A percentile compares a stretch with the other conserved stretches of the same genome.
Evolutionary conservation across 1,284 basidiomycete genomes (phyloP).

Genomic region (Cutaneotrichosporon sp.): DNA sequence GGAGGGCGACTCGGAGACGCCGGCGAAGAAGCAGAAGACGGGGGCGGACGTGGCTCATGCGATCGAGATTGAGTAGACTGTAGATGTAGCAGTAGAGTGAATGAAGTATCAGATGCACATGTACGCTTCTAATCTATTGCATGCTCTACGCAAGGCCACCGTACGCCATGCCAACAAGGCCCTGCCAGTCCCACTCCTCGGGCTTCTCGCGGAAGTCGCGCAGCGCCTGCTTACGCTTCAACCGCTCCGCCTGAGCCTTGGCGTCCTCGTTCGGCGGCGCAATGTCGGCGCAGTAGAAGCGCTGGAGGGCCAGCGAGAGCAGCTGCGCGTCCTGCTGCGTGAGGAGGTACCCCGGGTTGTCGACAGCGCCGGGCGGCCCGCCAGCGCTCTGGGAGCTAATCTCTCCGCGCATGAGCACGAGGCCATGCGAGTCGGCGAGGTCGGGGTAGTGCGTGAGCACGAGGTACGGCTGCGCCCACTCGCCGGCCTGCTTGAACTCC

Average conservation of each 20-base stretch:
- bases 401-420: slow-evolving; percentile 89
- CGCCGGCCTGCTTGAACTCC: slow-evolving; percentile 85
- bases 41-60: slow-evolving; percentile 30
- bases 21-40: slow-evolving; percentile 17
- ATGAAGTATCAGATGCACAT: background rate
- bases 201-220: slow-evolving; percentile 48
- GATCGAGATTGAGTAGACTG: slow-evolving; percentile 14
- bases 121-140: background rate
- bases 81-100: slow-evolving; percentile 8
- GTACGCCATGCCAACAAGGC: slow-evolving; percentile 49
- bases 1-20: slow-evolving; percentile 6
- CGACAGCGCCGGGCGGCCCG: slow-evolving; percentile 29
- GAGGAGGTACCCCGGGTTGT: slow-evolving; percentile 61
- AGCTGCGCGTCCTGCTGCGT: slow-evolving; percentile 78
- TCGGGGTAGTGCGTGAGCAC: slow-evolving; percentile 93
- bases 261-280: slow-evolving; percentile 31
- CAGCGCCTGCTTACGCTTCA: slow-evolving; percentile 40
- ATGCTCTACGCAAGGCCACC: slow-evolving; percentile 12
- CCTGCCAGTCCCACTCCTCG: slow-evolving; percentile 52
- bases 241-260: slow-evolving; percentile 36
- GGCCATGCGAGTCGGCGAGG: slow-evolving; percentile 71
- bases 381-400: slow-evolving; percentile 64
- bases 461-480: slow-evolving; percentile 88
- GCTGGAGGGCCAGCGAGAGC: slow-evolving; percentile 73
- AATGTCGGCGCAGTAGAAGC: slow-evolving; percentile 64